Evolutionary conservation across 2,329 filamentous ascomycete species (phyloP).

Genomic region (Talaromyces sp.): DNA sequence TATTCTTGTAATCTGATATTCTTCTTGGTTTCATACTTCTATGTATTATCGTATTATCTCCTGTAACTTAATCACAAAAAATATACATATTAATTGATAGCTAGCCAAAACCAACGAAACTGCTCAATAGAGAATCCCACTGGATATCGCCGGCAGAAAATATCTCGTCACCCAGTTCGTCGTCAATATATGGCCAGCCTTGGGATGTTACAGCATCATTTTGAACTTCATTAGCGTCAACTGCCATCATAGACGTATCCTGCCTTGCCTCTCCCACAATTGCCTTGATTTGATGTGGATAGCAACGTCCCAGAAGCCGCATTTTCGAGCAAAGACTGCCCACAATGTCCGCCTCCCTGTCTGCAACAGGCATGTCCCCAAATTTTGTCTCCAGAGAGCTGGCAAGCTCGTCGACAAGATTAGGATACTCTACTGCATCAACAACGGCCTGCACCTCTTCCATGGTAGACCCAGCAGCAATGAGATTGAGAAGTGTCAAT

Average conservation of each 20-base stretch:
- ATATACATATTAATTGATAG: neutral
- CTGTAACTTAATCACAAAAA: neutral
- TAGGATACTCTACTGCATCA: conserved; percentile 14
- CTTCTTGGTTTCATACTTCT: too few species aligned
- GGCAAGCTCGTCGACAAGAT: conserved; percentile 13
- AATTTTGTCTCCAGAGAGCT: conserved; percentile 12
- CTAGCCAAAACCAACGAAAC: conserved; percentile 15
- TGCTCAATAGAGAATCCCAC: conserved; percentile 18
- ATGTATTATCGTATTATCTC: neutral
- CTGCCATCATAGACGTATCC: neutral
- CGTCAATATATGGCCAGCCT: neutral
- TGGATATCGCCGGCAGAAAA: conserved; percentile 14
- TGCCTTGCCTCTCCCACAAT: conserved; percentile 11
- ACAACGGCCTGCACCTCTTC: conserved; percentile 12
- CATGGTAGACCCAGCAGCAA: neutral
- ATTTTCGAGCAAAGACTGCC: conserved; percentile 19
- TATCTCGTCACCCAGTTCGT: conserved; percentile 11
- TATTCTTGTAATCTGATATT: too few species aligned
- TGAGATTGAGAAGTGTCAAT: conserved; percentile 12
- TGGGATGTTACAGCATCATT: neutral
- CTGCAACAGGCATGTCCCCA: conserved; percentile 12
- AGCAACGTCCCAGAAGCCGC: conserved; percentile 16
- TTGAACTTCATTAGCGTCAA: neutral
- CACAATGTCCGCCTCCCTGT: conserved; percentile 15
- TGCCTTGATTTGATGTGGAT: conserved; percentile 16